These are phyloP conservation scores for Clitoria ternatea DNA, from an alignment of 306 rosid species.

Conservation along the genomic window DNA sequence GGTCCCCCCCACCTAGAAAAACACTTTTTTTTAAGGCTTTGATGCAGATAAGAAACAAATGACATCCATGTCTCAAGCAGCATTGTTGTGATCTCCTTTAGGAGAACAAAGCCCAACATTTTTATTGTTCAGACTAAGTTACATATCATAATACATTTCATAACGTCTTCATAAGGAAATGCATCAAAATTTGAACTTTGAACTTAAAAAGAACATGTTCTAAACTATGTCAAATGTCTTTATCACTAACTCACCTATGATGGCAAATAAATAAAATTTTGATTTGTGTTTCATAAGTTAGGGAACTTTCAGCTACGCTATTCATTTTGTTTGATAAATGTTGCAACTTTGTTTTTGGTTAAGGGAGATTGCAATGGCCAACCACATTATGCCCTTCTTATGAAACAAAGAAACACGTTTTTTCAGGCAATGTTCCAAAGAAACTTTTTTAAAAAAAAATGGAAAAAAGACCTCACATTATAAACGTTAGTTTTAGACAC, in stretches of 20 bases:
- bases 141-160: neutral
- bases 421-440: neutral
- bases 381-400: constrained; percentile 9
- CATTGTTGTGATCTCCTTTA: constrained; percentile 22
- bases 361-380: constrained; percentile 5
- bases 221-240: neutral
- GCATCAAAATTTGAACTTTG: constrained; percentile 10
- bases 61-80: constrained; percentile 10
- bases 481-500: constrained; percentile 3
- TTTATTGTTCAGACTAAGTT: neutral
- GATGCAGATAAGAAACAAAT: constrained; percentile 18
- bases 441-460: neutral
- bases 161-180: neutral
- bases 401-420: neutral
- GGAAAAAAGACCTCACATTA: neutral
- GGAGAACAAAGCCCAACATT: constrained; percentile 25
- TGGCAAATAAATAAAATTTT: neutral
- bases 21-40: neutral
- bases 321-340: neutral
- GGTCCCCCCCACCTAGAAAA: constrained; percentile 22
- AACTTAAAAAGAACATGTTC: neutral
- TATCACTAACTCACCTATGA: neutral
- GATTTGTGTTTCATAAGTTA: neutral
- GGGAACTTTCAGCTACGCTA: constrained; percentile 9
- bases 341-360: neutral